Base-by-base conservation (phyloP, 1,139 yeast species). In the Candida tropicalis region DNA sequence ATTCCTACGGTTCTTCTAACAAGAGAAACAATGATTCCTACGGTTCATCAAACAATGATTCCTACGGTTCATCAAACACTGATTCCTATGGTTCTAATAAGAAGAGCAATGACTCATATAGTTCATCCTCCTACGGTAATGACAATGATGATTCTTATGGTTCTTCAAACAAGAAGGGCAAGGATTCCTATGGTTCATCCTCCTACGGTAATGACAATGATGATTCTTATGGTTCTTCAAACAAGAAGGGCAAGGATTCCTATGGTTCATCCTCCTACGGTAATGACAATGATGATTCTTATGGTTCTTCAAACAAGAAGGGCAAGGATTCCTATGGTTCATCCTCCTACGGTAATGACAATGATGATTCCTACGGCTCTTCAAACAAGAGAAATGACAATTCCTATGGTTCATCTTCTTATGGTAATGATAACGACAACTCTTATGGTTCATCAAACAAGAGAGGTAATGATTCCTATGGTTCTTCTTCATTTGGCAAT, bases 121-220 rank as follows among this genome's bases (percentile, higher is more conserved):
- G 61, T 36, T 53, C 59, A n/a, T 46, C 49, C 41, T 57, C 63
- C 16, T 58, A 55, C 44, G 63, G 64, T 23, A 49, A 56, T 46
- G 44, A 29, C 34, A 43, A 49, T 38, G 15, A 34, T 27, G 53
- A 50, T 38, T 57, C 62, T 11, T 56, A 53, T 31, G 59, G 58
- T 31, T 40, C 43, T n/a, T 46, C 51, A 26, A 34, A 28, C 40
- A 43, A 25, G 22, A 42, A 46, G 3, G 36, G 50, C 28, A 42
- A 46, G 20, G 47, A 38, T 17, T 38, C 41, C n/a, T 38, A 38
- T 29, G 41, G 41, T 13, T 16, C 24, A n/a, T n/a, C n/a, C 59
- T 13, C 45, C 49, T 41, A n/a, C n/a, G n/a, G n/a, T n/a, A n/a
- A n/a, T 12, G 8, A 11, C 24, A 29, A 39, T 38, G 12, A 17